Percentiles rank a stretch among this genome's conserved stretches.
These are phyloP conservation scores for Tagetes erecta DNA, from an alignment of 129 eudicot species.

Conservation along the genomic window DNA sequence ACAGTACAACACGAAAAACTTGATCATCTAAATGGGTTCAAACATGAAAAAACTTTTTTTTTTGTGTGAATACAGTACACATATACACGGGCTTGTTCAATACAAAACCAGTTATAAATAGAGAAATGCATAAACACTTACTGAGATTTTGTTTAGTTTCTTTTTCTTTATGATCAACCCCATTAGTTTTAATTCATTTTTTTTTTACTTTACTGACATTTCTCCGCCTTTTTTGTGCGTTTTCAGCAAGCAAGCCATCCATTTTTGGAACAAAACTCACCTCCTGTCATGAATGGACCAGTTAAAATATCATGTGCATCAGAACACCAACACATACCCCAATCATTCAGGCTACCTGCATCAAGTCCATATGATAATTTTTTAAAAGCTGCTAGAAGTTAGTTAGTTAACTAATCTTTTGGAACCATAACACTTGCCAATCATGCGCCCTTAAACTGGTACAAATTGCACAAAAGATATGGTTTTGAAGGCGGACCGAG, in stretches of 20 bases:
- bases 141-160: not conserved
- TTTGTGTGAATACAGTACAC: not conserved
- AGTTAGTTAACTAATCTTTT: slow-evolving; percentile 17
- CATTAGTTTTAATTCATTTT: not conserved
- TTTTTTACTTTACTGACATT: not conserved
- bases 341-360: slow-evolving; percentile 67
- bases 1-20: not conserved
- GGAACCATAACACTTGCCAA: slow-evolving; percentile 23
- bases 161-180: slow-evolving; percentile 4
- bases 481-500: slow-evolving; percentile 27
- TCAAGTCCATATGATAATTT: slow-evolving; percentile 90
- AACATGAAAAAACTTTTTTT: no score
- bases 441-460: slow-evolving; percentile 5
- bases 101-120: not conserved
- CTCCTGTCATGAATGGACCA: slow-evolving; percentile 21
- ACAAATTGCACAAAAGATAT: slow-evolving; percentile 15
- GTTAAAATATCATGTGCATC: slow-evolving; percentile 41
- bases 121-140: not conserved
- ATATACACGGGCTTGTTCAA: not conserved
- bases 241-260: slow-evolving; percentile 45
- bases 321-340: slow-evolving; percentile 54
- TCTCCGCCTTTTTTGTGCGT: not conserved
- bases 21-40: not conserved
- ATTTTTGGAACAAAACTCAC: slow-evolving; percentile 38
- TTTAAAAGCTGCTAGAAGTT: slow-evolving; percentile 89